Conservation (phyloP, 2,329 filamentous ascomycete species). For the Neurospora sp. region DNA sequence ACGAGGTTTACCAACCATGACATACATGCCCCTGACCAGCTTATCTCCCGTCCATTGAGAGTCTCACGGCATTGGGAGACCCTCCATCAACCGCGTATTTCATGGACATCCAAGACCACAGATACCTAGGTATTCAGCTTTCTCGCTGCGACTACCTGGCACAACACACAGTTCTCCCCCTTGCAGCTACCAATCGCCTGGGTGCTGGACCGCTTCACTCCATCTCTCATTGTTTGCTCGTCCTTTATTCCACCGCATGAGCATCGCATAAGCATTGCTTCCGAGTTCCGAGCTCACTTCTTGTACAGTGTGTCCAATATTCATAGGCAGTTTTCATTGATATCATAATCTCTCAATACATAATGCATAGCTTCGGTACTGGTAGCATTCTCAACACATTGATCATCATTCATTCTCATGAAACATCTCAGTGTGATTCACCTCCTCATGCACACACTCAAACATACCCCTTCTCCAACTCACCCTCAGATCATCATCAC, state of each 20-base stretch:
- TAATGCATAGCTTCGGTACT: background rate
- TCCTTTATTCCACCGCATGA: background rate
- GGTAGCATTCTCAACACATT: background rate
- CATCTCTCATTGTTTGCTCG: background rate
- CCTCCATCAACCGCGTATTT: rapidly evolving
- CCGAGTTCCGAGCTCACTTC: background rate
- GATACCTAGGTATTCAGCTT: background rate
- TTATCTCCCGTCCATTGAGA: background rate
- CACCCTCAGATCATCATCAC: background rate
- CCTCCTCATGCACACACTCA: no score
- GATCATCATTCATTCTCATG: background rate
- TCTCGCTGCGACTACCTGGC: background rate
- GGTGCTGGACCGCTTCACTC: background rate
- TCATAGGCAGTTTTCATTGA: background rate
- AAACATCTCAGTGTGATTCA: background rate
- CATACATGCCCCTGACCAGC: no score
- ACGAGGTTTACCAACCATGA: background rate
- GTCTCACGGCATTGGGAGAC: background rate
- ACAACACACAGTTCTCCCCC: background rate
- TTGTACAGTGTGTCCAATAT: background rate
- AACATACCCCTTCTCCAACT: background rate
- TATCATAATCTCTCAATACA: background rate
- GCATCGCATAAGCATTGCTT: background rate
- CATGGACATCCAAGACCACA: background rate
- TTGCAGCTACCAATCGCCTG: background rate